Conservation (phyloP, 176 grass and related monocot genomes). For the Dendrocalamus sinicus region DNA sequence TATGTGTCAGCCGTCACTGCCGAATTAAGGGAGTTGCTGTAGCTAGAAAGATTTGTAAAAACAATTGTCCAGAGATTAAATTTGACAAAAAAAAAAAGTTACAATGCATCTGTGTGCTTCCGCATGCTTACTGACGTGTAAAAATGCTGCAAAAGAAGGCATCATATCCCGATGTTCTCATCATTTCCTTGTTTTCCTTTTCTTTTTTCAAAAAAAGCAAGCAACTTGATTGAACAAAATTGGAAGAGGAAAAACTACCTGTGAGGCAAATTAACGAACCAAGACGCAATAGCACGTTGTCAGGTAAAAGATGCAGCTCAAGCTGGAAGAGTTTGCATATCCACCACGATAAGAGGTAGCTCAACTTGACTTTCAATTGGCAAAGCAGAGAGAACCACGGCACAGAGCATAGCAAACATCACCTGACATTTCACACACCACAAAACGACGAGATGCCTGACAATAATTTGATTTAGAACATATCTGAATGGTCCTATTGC, state of each 20-base stretch:
- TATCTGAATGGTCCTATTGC: conserved; percentile 12
- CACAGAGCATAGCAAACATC: not conserved
- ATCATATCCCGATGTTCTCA: not conserved
- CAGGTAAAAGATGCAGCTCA: not conserved
- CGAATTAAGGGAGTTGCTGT: no score
- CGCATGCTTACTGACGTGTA: conserved; percentile 9
- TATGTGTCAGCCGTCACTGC: no score
- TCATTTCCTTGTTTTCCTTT: not conserved
- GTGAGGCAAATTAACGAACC: not conserved
- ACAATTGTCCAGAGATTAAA: no score
- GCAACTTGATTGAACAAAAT: not conserved
- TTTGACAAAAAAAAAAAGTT: no score
- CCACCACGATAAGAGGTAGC: not conserved
- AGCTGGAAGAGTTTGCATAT: not conserved
- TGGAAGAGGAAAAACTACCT: not conserved
- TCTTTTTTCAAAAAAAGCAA: not conserved
- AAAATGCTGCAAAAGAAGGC: not conserved
- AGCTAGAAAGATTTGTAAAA: no score
- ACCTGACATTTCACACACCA: conserved; percentile 18
- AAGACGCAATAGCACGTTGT: not conserved
- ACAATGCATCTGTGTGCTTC: not conserved
- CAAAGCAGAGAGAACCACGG: not conserved
- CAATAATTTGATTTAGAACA: conserved; percentile 29
- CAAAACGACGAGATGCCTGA: conserved; percentile 23
- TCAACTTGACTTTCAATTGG: not conserved